A percentile compares a stretch with the other conserved stretches of the same genome.
These are phyloP conservation scores for Tuber indicum DNA, from an alignment of 495 filamentous ascomycete genomes.

Conservation along the genomic window DNA sequence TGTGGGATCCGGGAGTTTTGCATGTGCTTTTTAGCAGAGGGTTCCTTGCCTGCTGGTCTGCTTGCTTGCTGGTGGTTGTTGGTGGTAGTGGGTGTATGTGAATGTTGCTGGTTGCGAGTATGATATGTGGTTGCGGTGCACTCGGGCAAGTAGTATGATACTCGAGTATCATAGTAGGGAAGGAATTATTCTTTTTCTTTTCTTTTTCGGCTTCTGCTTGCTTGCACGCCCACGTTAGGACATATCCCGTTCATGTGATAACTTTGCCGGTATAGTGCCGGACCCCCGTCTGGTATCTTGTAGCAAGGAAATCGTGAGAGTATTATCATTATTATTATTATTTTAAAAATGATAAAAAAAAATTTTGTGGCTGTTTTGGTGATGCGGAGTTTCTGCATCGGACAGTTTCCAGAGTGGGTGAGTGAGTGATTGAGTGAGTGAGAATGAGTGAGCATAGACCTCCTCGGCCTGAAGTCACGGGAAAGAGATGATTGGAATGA, in stretches of 20 bases:
- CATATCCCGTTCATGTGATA: neutral
- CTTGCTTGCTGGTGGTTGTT: neutral
- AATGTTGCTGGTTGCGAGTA: neutral
- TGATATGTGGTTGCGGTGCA: neutral
- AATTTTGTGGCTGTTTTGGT: neutral
- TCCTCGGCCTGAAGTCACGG: neutral
- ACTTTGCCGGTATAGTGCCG: neutral
- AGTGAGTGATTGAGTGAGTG: neutral
- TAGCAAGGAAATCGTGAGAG: neutral
- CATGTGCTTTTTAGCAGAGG: neutral
- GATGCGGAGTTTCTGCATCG: neutral
- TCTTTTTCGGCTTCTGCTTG: neutral
- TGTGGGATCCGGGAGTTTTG: slow-evolving; percentile 4
- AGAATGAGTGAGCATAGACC: neutral
- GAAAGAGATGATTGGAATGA: neutral
- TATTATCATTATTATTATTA: neutral
- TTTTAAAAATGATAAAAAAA: neutral
- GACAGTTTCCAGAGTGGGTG: neutral
- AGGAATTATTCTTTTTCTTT: neutral
- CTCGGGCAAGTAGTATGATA: too few species aligned
- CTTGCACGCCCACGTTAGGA: neutral
- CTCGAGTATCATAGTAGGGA: neutral
- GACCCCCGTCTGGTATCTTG: neutral
- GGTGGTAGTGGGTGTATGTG: neutral
- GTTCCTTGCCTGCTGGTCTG: neutral